A percentile compares a stretch with the other conserved stretches of the same genome.
phyloP scores from a whole-genome alignment of 257 asterid species.

The Solanum chaucha region DNA sequence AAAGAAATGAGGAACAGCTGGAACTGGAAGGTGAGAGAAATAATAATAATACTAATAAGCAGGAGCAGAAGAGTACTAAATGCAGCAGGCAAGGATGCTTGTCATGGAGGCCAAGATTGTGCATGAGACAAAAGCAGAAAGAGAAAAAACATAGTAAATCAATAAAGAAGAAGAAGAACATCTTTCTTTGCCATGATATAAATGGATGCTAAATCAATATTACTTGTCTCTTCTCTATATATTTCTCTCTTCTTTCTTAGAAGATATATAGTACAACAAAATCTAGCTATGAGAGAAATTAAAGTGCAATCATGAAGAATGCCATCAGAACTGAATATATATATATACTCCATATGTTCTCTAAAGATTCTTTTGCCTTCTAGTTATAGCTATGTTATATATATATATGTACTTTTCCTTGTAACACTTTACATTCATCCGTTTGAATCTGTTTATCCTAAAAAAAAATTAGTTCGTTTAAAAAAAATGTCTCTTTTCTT shows the following conservation, averaged over 20 bases:
- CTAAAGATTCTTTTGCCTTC: background rate
- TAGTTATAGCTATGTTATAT: background rate
- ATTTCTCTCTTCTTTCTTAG: background rate
- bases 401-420: background rate
- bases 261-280: background rate
- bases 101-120: slow-evolving; percentile 32
- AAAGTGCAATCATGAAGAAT: background rate
- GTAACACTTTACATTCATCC: background rate
- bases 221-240: too few relatives aligned
- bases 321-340: background rate
- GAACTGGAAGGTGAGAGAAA: slow-evolving; percentile 8
- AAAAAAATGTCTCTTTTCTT: background rate
- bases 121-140: slow-evolving; percentile 19
- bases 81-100: slow-evolving; percentile 34
- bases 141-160: slow-evolving; percentile 20
- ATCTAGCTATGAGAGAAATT: background rate
- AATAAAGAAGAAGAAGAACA: slow-evolving; percentile 10
- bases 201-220: slow-evolving; percentile 32
- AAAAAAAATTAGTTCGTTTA: too few relatives aligned
- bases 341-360: too few relatives aligned
- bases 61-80: background rate
- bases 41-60: slow-evolving; percentile 22
- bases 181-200: slow-evolving; percentile 30
- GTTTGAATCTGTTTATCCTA: background rate
- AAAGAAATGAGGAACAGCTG: slow-evolving; percentile 10